phyloP scores from a whole-genome alignment of 495 filamentous ascomycete genomes.

The Aspergillus hancockii region DNA sequence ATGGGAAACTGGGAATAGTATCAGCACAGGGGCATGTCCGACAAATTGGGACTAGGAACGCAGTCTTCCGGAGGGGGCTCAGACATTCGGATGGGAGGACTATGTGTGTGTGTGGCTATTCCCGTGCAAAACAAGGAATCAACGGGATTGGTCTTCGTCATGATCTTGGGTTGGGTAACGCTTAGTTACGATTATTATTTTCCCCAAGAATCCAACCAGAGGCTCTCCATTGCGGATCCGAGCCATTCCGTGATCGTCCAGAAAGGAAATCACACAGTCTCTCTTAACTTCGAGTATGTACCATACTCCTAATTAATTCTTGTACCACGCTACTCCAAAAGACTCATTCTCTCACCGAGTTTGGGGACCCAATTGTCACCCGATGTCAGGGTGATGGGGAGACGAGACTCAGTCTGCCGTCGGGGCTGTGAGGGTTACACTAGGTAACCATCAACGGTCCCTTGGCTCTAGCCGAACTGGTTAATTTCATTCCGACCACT shows the following conservation, averaged over 20 bases:
- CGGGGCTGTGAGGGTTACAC: not conserved
- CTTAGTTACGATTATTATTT: not conserved
- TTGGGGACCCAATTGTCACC: not conserved
- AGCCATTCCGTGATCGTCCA: not conserved
- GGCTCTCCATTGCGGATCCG: not conserved
- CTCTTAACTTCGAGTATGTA: too few relatives aligned
- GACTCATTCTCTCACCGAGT: too few relatives aligned
- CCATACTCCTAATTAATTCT: too few relatives aligned
- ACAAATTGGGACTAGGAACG: constrained; percentile 1
- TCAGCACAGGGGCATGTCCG: not conserved
- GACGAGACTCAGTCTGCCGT: not conserved
- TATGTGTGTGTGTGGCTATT: not conserved
- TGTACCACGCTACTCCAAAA: too few relatives aligned
- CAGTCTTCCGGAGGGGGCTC: constrained; percentile 1
- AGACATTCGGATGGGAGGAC: not conserved
- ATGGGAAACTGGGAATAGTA: not conserved
- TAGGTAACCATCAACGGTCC: not conserved
- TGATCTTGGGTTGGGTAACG: not conserved
- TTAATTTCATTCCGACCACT: too few relatives aligned
- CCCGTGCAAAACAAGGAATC: not conserved
- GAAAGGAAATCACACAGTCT: too few relatives aligned
- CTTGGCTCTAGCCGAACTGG: not conserved
- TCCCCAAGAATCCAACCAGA: not conserved
- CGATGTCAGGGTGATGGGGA: not conserved
- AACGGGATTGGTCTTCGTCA: not conserved